Evolutionary conservation across 2,329 filamentous ascomycete genomes (phyloP), one percentile per base, ranked within the genome.

Genomic region (Scopulariopsis brevicaulis): DNA sequence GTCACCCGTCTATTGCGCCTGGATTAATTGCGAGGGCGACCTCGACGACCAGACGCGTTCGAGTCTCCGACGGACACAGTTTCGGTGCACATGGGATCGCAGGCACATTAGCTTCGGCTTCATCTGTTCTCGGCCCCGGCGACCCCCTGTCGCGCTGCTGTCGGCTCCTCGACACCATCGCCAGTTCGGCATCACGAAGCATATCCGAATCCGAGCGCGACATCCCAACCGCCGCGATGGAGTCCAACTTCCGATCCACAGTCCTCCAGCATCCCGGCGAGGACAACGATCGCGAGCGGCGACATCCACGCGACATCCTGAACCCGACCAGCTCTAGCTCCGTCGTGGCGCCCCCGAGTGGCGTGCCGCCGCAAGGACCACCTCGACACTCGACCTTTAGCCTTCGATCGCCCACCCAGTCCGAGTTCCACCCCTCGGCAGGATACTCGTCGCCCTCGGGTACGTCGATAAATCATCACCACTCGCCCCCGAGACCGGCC

Each of bases 161-260:
- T 52, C 48, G 55, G 25, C 32, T 53, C 55, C 10, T 37, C 28
- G 14, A 11, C 20, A 43, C 24, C 22, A 25, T 53, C 18, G 15
- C 11, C 48, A 53, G 43, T 40, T 22, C 28, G 32, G 18, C 20
- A 20, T 53, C 22, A 4, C 55, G 34, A 53, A 43, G 10, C 34
- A n/a, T 35, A 48, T 15, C 43, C 34, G 58, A 54, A 60, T 32
- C 60, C 59, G 46, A 51, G 53, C 48, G 56, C 48, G 52, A 58
- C 62, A 62, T 57, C 64, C 59, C 58, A 53, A 24, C 32, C 12
- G 28, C 46, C 65, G 66, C 58, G 60, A 78, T 78, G 74, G 75
- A 78, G 59, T 71, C 71, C 63, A 73, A 72, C 65, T 80, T 78
- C 63, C 74, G 70, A 62, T 77, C 77, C 61, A 78, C 75, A 54